phyloP scores from a whole-genome alignment of 2,329 filamentous ascomycete genomes.

The Pseudopithomyces chartarum region DNA sequence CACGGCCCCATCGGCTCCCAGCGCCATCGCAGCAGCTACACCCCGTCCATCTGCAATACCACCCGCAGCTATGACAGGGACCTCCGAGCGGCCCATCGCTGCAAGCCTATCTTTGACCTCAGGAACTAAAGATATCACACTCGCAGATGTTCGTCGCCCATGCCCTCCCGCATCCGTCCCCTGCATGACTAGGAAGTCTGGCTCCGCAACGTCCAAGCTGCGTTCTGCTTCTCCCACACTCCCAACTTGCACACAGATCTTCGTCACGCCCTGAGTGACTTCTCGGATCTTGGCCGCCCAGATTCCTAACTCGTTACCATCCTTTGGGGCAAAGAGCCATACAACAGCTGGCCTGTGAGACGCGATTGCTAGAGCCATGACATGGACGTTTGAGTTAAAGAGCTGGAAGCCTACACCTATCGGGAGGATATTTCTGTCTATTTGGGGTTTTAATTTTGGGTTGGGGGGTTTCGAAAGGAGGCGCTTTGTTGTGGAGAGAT shows the following conservation, averaged over 20 bases:
- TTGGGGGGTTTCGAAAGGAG: background rate
- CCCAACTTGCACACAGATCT: conserved; percentile 65
- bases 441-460: background rate
- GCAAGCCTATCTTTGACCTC: conserved; percentile 53
- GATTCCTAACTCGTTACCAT: conserved; percentile 35
- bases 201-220: conserved; percentile 51
- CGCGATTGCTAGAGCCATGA: conserved; percentile 57
- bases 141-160: conserved; percentile 53
- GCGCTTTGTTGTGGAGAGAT: background rate
- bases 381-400: conserved; percentile 50
- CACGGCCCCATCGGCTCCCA: conserved; percentile 58
- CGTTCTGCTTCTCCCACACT: conserved; percentile 60
- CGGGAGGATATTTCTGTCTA: conserved; percentile 42
- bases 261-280: conserved; percentile 39
- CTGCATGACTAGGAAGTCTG: conserved; percentile 65
- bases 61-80: conserved; percentile 58
- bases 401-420: conserved; percentile 67
- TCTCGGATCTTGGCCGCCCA: conserved; percentile 37
- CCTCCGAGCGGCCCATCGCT: conserved; percentile 49
- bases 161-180: conserved; percentile 68
- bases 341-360: conserved; percentile 61
- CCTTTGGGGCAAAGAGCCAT: conserved; percentile 68
- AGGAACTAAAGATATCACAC: conserved; percentile 61
- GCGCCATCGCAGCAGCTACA: conserved; percentile 58
- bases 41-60: conserved; percentile 64